Base-by-base conservation (phyloP, 164 flowering plant genomes). In the Aristolochia californica region DNA sequence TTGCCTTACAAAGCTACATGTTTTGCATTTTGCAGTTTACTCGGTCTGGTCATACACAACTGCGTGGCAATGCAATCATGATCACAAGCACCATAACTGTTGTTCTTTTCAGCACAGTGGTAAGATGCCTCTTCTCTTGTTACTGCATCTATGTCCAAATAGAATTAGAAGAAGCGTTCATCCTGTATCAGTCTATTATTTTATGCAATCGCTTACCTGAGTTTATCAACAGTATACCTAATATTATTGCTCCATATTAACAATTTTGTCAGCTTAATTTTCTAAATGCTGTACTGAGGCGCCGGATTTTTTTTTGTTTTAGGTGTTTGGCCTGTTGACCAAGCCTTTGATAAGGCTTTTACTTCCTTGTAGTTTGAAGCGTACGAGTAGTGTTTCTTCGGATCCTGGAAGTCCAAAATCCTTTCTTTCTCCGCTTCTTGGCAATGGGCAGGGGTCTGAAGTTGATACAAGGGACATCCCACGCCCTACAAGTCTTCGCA, bases 21-120 rank as follows among this genome's bases (percentile, higher is more conserved):
- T n/a, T 48, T 48, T 8, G 21, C 22, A 22, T 48, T 18, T 48
- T 80, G 80, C 86, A 91, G 98, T 91, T 91, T 62, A 78, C 86
- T 27, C 73, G 79, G 57, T 53, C 73, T 21, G 95, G 88, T 28
- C 83, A 85, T 63, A 84, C 88, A 48, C 77, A 87, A 53, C 43
- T 82, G 57, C 82, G 66, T 0, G 85, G 72, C 45, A 82, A 83
- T 67, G 95, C 97, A 15, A 75, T 88, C 68, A 80, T 91, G 95
- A 91, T 91, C 64, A 87, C 98, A 16, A 84, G 98, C 63, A 91
- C 98, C 43, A 91, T 91, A 27, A 78, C 97, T 1, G 88, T 91
- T 60, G 96, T 87, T 58, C 98, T 88, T 62, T 80, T 82, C 77
- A 91, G 98, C 77, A 91, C 93, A 34, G 82, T 87, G 87, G 98